Evolutionary conservation across 768 basidiomycete species (phyloP).

Genomic region (Auricularia heimuer): DNA sequence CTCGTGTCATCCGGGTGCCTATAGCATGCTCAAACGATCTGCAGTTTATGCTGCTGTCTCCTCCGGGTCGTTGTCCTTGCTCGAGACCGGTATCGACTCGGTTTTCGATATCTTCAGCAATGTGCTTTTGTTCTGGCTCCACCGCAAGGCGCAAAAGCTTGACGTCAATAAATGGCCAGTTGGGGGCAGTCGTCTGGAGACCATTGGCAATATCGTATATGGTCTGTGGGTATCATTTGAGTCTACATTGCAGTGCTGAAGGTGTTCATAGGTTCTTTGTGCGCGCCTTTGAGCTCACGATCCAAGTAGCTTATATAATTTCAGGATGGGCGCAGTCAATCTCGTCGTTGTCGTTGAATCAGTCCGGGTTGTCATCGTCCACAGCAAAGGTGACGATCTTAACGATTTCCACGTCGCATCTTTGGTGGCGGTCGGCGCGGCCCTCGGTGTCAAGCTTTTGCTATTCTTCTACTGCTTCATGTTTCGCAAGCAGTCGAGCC

Average conservation of each 20-base stretch:
- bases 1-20: neutral
- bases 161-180: slow-evolving; percentile 88
- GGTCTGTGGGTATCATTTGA: slow-evolving; percentile 31
- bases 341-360: slow-evolving; percentile 87
- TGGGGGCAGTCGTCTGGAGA: slow-evolving; percentile 81
- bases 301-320: neutral
- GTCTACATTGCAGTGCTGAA: too few species aligned
- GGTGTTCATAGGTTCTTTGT: neutral
- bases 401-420: slow-evolving; percentile 70
- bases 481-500: slow-evolving; percentile 71
- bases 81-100: slow-evolving; percentile 86
- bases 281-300: neutral
- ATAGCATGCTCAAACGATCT: too few species aligned
- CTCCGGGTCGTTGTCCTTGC: slow-evolving; percentile 70
- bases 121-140: slow-evolving; percentile 67
- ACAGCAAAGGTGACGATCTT: slow-evolving; percentile 33
- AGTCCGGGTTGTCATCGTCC: slow-evolving; percentile 55
- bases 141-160: slow-evolving; percentile 58
- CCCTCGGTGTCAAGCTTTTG: slow-evolving; percentile 80
- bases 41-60: slow-evolving; percentile 84
- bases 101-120: slow-evolving; percentile 80
- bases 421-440: slow-evolving; percentile 71
- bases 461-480: slow-evolving; percentile 84
- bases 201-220: slow-evolving; percentile 82
- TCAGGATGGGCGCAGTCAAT: slow-evolving; percentile 86